Evolutionary conservation across 1,284 basidiomycete genomes (phyloP).

Genomic region (Erythrobasidium hasegawianum): DNA sequence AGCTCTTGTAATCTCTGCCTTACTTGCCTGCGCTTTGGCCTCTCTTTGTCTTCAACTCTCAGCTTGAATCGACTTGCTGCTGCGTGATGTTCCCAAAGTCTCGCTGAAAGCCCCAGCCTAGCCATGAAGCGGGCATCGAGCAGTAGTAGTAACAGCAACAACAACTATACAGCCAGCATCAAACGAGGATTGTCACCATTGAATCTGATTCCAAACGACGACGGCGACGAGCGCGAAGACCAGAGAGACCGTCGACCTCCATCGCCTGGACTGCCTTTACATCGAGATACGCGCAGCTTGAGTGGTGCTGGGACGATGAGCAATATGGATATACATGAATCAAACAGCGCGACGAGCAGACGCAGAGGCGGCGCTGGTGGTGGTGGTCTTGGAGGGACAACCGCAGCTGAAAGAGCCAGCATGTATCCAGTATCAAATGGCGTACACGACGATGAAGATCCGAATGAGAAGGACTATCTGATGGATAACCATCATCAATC

Average conservation of each 20-base stretch:
- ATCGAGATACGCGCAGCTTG: constrained; percentile 17
- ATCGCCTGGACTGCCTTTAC: constrained; percentile 31
- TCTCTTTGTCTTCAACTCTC: no score
- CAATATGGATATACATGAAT: constrained; percentile 31
- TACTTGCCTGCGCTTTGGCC: no score
- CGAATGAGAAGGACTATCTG: constrained; percentile 28
- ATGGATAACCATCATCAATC: no score
- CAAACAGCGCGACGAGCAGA: constrained; percentile 5
- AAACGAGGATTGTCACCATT: neutral
- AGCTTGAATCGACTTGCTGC: no score
- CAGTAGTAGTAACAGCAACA: constrained; percentile 14
- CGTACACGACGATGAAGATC: constrained; percentile 1
- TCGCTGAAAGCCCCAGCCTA: no score
- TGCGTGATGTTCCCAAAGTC: no score
- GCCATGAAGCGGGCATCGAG: constrained; percentile 35
- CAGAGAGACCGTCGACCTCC: constrained; percentile 15
- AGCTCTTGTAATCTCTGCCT: no score
- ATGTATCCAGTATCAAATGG: constrained; percentile 5
- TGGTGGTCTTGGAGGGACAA: constrained; percentile 10
- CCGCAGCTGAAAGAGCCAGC: neutral
- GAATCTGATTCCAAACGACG: neutral
- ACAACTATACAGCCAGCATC: no score
- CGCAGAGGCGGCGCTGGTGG: constrained; percentile 11
- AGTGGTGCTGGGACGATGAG: constrained; percentile 11
- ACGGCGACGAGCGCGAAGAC: constrained; percentile 13